A percentile compares a stretch with the other conserved stretches of the same genome.
phyloP scores from a whole-genome alignment of 1,139 yeast species.

The Williopsis jadinii region DNA sequence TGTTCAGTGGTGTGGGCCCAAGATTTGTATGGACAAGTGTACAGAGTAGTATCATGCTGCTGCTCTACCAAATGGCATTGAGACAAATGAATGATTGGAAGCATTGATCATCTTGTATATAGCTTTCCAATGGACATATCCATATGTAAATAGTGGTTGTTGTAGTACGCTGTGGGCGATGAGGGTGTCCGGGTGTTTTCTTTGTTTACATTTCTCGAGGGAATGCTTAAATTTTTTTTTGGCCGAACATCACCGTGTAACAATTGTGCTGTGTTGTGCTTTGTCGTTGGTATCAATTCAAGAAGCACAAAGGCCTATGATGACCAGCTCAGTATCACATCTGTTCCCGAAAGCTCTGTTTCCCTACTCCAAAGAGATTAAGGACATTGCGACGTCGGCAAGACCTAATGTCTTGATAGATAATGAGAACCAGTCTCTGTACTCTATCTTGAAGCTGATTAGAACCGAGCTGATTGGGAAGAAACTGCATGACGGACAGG shows the following conservation, averaged over 20 bases:
- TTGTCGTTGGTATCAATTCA: too few relatives aligned
- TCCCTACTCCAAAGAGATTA: conserved; percentile 18
- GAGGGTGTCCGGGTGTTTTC: not conserved
- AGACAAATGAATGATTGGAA: conserved; percentile 22
- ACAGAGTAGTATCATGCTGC: conserved; percentile 90
- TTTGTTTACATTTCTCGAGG: conserved; percentile 1
- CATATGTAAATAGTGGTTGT: not conserved
- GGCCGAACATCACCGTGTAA: not conserved
- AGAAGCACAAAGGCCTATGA: too few relatives aligned
- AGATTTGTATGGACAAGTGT: conserved; percentile 94
- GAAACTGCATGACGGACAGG: conserved; percentile 8
- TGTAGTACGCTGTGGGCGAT: not conserved
- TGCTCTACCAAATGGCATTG: conserved; percentile 60
- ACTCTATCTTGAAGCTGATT: conserved; percentile 14
- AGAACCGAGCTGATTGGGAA: conserved; percentile 10
- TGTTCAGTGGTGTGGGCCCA: conserved; percentile 94
- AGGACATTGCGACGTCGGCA: conserved; percentile 8
- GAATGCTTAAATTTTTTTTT: conserved; percentile 1
- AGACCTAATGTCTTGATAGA: conserved; percentile 16
- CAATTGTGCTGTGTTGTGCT: too few relatives aligned
- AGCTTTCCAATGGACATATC: not conserved
- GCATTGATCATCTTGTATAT: not conserved
- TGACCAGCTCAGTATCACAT: too few relatives aligned
- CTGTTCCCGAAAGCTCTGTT: not conserved
- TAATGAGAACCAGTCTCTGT: conserved; percentile 17